These are phyloP conservation scores for Fomes fomentarius DNA, from an alignment of 1,284 basidiomycete species.

Conservation along the genomic window DNA sequence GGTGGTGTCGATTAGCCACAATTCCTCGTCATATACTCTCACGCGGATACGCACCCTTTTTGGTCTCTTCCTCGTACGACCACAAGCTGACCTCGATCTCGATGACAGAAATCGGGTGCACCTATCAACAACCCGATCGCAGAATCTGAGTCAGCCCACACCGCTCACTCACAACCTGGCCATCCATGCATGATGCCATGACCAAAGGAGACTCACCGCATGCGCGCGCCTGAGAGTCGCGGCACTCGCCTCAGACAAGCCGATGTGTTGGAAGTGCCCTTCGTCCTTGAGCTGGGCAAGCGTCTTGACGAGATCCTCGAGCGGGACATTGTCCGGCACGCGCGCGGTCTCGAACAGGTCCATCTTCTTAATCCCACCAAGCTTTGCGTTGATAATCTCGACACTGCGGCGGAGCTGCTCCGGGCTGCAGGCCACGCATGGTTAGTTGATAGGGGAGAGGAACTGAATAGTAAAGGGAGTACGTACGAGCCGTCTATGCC, in stretches of 20 bases:
- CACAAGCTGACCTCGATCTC: conserved; percentile 60
- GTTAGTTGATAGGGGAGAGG: too few relatives aligned
- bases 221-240: conserved; percentile 46
- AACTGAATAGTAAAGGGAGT: too few relatives aligned
- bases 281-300: conserved; percentile 20
- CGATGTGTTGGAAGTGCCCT: conserved; percentile 43
- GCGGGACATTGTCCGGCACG: conserved; percentile 32
- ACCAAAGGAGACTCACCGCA: conserved; percentile 6
- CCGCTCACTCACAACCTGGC: too few relatives aligned
- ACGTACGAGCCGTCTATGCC: conserved; percentile 34
- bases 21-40: neutral
- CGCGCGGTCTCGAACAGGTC: conserved; percentile 47
- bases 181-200: too few relatives aligned
- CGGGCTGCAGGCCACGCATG: too few relatives aligned
- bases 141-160: too few relatives aligned
- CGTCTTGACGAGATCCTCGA: conserved; percentile 32
- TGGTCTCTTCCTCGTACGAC: conserved; percentile 49
- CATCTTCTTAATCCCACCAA: conserved; percentile 44
- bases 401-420: conserved; percentile 46
- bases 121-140: too few relatives aligned
- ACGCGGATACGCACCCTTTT: conserved; percentile 35
- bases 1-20: neutral
- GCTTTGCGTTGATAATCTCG: conserved; percentile 38
- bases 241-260: conserved; percentile 50
- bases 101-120: conserved; percentile 46